Evolutionary conservation across 345 rosid species (phyloP).

Genomic region (Erodium maritimum): DNA sequence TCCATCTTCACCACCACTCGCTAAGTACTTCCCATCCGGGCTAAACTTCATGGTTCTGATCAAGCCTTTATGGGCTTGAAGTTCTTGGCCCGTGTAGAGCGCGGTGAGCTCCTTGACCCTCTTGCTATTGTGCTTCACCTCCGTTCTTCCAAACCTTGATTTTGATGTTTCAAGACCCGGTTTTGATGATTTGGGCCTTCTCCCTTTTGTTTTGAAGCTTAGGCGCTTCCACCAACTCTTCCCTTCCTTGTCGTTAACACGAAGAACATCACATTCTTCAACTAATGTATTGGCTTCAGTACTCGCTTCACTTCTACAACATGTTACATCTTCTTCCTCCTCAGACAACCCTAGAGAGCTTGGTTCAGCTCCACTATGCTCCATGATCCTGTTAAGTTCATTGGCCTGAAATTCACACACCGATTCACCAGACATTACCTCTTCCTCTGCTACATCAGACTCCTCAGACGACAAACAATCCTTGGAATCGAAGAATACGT

Average conservation of each 20-base stretch:
- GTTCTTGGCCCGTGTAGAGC: slow-evolving; percentile 41
- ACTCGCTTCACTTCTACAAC: slow-evolving; percentile 29
- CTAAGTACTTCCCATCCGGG: slow-evolving; percentile 67
- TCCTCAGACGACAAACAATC: slow-evolving; percentile 33
- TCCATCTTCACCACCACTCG: slow-evolving; percentile 84
- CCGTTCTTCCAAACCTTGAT: slow-evolving; percentile 25
- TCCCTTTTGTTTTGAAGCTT: slow-evolving; percentile 10
- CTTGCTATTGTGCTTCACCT: slow-evolving; percentile 54
- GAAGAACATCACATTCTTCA: slow-evolving; percentile 6
- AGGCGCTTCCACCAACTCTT: slow-evolving; percentile 49
- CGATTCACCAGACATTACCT: slow-evolving; percentile 8
- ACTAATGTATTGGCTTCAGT: slow-evolving; percentile 28
- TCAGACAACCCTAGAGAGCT: slow-evolving; percentile 15
- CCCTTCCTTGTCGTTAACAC: slow-evolving; percentile 18
- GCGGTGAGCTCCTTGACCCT: slow-evolving; percentile 60
- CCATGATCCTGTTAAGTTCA: slow-evolving; percentile 40
- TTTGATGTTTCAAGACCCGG: slow-evolving; percentile 8
- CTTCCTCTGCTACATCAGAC: slow-evolving; percentile 19
- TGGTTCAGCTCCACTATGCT: slow-evolving; percentile 35
- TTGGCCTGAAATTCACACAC: slow-evolving; percentile 45
- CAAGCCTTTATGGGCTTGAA: slow-evolving; percentile 62
- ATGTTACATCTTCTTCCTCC: slow-evolving; percentile 15
- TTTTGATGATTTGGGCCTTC: slow-evolving; percentile 8
- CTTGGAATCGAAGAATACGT: slow-evolving; percentile 54
- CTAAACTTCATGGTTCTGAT: slow-evolving; percentile 79